Evolutionary conservation across 176 grass and related monocot genomes (phyloP), one percentile per base, ranked within the genome.

Genomic region (Neostapfia colusana): DNA sequence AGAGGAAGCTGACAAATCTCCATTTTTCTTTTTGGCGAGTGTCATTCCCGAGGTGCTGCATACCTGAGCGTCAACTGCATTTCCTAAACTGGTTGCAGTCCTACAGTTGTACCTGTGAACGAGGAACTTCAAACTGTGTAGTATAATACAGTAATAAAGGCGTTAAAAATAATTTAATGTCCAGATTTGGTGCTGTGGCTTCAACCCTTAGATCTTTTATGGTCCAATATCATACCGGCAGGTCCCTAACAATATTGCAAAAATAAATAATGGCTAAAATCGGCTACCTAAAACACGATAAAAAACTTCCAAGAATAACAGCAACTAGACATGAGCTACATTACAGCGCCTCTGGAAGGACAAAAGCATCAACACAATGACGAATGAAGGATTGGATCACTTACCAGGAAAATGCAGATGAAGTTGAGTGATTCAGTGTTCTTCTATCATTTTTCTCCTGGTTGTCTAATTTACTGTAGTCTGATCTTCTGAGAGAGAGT

Each of bases 401-500:
- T 92, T 78, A 99, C 96, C 92, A 60, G 59, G 89, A 92, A 82
- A 99, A 99, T 10, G 96, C 89, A 21, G 96, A 99, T 18, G 88
- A 90, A 67, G 76, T 99, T 54, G 96, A 99, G 82, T 99, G 96
- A 55, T 92, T 92, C 67, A 92, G 83, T 5, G 72, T 90, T 90
- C 74, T 92, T 13, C 60, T 85, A 77, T 90, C 85, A 88, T 77
- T 85, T 67, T 83, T 95, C 45, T 90, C 85, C 64, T 72, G 46
- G 78, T 78, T 92, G 44, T 89, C 83, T 59, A 57, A 65, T 53
- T 66, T 70, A 69, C 65, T 63, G 13, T 92, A 94, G 77, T 99
- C 87, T 10, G 78, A 85, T 89, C 89, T 88, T 90, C 85, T 95
- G 38, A 95, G 87, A 72, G 92, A 99, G 4, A 99, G 85, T 62